Evolutionary conservation across 192 early-diverging fungal species (phyloP).

Genomic region (Pecoramyces ruminantium): DNA sequence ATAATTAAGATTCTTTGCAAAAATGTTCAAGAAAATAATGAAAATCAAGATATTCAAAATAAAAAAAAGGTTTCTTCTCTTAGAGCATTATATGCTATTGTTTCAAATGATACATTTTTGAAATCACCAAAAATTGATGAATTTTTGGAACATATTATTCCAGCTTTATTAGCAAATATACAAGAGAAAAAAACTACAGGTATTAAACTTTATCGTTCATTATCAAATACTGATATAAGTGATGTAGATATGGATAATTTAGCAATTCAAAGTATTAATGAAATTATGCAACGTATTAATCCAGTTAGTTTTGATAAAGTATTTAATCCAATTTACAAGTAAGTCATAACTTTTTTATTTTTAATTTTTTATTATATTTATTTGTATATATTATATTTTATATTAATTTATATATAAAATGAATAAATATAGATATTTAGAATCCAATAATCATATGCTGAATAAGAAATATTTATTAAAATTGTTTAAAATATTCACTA

Average conservation of each 20-base stretch:
- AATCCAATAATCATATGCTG: background rate
- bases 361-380: background rate
- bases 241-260: background rate
- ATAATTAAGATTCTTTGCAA: slow-evolving; percentile 3
- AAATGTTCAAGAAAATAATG: slow-evolving; percentile 16
- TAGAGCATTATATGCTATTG: slow-evolving; percentile 16
- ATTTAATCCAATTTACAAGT: background rate
- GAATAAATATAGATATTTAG: background rate
- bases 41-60: background rate
- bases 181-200: slow-evolving; percentile 1
- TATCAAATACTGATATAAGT: background rate
- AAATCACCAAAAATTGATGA: slow-evolving; percentile 3
- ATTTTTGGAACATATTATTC: slow-evolving; percentile 12
- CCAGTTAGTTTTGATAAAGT: background rate
- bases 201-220: background rate
- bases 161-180: slow-evolving; percentile 18
- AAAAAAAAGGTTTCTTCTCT: slow-evolving; percentile 17
- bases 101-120: slow-evolving; percentile 9
- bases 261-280: background rate
- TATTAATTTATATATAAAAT: background rate
- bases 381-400: background rate
- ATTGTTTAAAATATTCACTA: background rate
- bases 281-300: background rate
- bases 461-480: background rate
- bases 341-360: background rate